Evolutionary conservation across 2,329 filamentous ascomycete species (phyloP).

Genomic region (Colletotrichum costaricense): DNA sequence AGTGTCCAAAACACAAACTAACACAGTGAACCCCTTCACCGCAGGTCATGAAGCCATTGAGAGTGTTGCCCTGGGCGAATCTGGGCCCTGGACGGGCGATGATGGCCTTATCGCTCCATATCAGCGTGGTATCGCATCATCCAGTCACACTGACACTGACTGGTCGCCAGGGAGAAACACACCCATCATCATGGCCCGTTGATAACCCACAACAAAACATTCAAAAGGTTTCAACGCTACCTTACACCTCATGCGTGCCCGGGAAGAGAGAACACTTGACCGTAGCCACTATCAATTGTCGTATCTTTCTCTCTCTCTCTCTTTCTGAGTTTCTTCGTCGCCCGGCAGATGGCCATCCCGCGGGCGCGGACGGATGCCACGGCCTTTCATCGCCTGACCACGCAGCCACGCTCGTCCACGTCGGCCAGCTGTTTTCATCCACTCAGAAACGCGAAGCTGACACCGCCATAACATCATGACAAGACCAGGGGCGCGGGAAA

Average conservation of each 20-base stretch:
- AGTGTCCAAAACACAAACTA: conserved; percentile 19
- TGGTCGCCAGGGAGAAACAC: conserved; percentile 1
- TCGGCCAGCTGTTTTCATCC: conserved; percentile 31
- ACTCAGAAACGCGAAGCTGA: conserved; percentile 23
- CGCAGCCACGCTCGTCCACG: conserved; percentile 31
- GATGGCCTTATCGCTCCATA: conserved; percentile 6
- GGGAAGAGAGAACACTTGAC: neutral
- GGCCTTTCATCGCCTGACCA: conserved; percentile 24
- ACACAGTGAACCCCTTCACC: conserved; percentile 20
- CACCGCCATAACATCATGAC: conserved; percentile 28
- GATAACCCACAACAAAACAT: conserved; percentile 7
- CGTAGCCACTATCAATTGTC: neutral
- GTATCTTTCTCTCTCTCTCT: neutral
- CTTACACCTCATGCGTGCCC: neutral
- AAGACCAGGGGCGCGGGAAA: neutral
- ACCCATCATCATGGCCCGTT: neutral
- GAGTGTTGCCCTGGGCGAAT: neutral
- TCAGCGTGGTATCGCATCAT: neutral
- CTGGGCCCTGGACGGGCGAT: neutral
- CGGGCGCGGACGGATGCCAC: conserved; percentile 16
- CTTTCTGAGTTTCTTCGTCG: neutral
- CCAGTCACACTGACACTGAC: neutral
- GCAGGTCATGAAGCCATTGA: conserved; percentile 27
- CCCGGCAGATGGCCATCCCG: conserved; percentile 30
- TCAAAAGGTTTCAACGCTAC: conserved; percentile 1